These are phyloP conservation scores for Trebouxiophyceae sp. DNA, from an alignment of 163 green algal species.

Conservation along the genomic window DNA sequence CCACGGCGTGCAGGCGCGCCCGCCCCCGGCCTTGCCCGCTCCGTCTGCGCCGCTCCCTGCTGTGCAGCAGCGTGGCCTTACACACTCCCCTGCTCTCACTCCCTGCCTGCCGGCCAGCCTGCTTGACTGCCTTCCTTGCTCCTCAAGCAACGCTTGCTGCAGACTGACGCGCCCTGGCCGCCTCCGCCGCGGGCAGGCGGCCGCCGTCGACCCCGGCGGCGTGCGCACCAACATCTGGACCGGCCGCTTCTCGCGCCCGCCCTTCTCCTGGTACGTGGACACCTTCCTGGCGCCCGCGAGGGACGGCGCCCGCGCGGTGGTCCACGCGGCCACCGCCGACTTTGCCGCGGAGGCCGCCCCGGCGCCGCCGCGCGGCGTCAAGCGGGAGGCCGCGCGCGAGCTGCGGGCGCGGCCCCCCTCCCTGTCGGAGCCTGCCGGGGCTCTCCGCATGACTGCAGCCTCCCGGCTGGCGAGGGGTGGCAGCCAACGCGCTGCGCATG, in stretches of 20 bases:
- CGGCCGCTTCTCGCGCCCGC: background rate
- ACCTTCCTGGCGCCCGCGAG: constrained; percentile 15
- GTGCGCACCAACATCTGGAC: constrained; percentile 64
- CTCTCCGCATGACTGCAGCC: too few relatives aligned
- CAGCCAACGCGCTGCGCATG: too few relatives aligned
- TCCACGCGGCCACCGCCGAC: constrained; percentile 27
- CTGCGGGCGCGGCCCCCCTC: too few relatives aligned
- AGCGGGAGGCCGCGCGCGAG: too few relatives aligned
- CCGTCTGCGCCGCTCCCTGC: too few relatives aligned
- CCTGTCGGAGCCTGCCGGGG: too few relatives aligned
- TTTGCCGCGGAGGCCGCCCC: background rate
- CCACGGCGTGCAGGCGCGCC: constrained; percentile 37
- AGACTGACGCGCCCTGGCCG: background rate
- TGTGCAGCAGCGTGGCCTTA: background rate
- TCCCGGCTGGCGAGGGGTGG: too few relatives aligned
- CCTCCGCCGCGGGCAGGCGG: constrained; percentile 19
- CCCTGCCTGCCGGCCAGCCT: too few relatives aligned
- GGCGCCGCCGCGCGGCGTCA: background rate
- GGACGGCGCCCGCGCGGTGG: constrained; percentile 33
- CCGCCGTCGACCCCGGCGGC: constrained; percentile 61
- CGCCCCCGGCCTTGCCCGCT: background rate
- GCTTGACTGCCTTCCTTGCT: background rate
- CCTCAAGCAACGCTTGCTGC: background rate
- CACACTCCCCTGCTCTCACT: too few relatives aligned
- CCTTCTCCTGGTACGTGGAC: constrained; percentile 5